These are phyloP conservation scores for Fusarium torreyae DNA, from an alignment of 2,329 filamentous ascomycete genomes.

Conservation along the genomic window DNA sequence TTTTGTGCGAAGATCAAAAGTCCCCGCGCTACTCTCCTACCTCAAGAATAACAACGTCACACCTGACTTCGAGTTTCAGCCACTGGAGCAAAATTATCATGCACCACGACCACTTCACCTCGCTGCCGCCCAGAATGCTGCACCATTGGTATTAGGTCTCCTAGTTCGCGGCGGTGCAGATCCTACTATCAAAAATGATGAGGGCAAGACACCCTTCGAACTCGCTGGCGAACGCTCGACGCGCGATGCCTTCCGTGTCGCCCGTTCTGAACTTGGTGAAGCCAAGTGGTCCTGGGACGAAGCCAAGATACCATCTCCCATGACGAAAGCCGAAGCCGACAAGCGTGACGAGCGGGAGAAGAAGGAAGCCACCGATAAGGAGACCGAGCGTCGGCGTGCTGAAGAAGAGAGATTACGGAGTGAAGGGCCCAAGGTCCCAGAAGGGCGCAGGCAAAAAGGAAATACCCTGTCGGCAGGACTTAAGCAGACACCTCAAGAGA, in stretches of 20 bases:
- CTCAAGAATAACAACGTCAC: constrained; percentile 81
- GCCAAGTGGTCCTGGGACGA: constrained; percentile 82
- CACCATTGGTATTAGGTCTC: constrained; percentile 83
- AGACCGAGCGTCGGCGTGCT: constrained; percentile 77
- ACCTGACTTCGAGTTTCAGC: constrained; percentile 82
- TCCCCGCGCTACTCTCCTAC: constrained; percentile 89
- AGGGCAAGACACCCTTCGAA: constrained; percentile 90
- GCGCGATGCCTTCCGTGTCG: constrained; percentile 91
- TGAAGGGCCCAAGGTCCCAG: constrained; percentile 73
- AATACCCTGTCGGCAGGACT: constrained; percentile 68
- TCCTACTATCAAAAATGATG: constrained; percentile 77
- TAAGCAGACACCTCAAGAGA: constrained; percentile 83
- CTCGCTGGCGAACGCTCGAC: constrained; percentile 88
- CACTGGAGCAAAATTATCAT: constrained; percentile 80
- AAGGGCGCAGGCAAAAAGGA: constrained; percentile 64
- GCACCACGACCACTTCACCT: constrained; percentile 88
- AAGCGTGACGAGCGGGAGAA: constrained; percentile 79
- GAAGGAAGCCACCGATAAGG: constrained; percentile 76
- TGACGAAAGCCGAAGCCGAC: constrained; percentile 81
- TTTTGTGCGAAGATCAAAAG: constrained; percentile 89
- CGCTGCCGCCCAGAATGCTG: constrained; percentile 84
- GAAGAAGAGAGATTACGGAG: constrained; percentile 81
- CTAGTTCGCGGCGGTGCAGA: constrained; percentile 82
- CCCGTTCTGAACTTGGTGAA: constrained; percentile 86
- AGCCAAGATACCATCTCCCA: constrained; percentile 78